Base-by-base conservation (phyloP, 2,329 filamentous ascomycete species). In the Knoxdaviesia capensis region DNA sequence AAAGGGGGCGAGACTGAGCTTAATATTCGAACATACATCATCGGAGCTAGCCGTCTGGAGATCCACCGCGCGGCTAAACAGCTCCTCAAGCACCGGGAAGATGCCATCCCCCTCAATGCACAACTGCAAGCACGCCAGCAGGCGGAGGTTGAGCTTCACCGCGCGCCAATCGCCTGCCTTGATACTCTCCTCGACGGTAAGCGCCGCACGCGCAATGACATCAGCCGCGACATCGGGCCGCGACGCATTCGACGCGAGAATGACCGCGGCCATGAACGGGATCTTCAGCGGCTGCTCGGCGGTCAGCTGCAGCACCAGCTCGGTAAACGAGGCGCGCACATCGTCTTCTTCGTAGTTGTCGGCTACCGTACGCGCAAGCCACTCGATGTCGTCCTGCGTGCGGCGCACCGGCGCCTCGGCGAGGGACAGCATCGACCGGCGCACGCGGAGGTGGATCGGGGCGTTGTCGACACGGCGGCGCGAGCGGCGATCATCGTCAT, bases 281-380 rank as follows among this genome's bases (percentile, higher is more conserved):
- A 86, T 92, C 66, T 96, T 96, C 59, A 98, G 79, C 1, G 90
- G 90, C 61, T 98, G 90, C 62, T 98, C 90, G 34, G 84, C 57
- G 37, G 81, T 69, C 49, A 96, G 68, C 59, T 88, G 82, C 45
- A 87, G 62, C 6, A 77, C 66, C 31, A 93, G 69, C 44, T 79
- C 73, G 49, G 82, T 65, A 56, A 93, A 92, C 41, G 69, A 74
- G 32, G 67, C 70, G 48, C 77, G 77, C 43, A 93, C 63, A 50
- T 86, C 80, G 50, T 79, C 75, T 54, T 92, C 81, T n/a, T 92
- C 86, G 55, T 80, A 81, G 58, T 92, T 80, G 38, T 93, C 84
- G 32, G 78, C 70, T 10, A 93, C 73, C 40, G 79, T 71, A 52
- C 78, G 81, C 32, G 82, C 83, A 51, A 92, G 79, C 41, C 69